Conservation (phyloP, 345 rosid species). For the Boechera stricta region DNA sequence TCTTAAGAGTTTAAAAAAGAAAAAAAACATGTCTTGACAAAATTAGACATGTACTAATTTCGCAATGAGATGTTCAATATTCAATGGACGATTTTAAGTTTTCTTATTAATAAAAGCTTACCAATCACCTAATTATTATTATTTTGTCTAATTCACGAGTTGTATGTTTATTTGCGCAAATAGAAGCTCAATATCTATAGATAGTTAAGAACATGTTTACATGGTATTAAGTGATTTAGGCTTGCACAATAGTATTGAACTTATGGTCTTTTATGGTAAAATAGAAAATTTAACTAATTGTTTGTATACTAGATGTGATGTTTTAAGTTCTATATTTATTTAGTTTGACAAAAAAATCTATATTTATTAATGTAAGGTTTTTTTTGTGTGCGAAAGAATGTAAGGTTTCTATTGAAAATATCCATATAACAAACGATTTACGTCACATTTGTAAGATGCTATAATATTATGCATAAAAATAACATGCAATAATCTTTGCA, state of each 20-base stretch:
- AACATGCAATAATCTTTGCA: background rate
- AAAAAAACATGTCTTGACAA: conserved; percentile 31
- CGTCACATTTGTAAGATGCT: background rate
- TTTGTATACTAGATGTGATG: background rate
- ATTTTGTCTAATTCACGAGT: background rate
- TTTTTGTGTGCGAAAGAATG: background rate
- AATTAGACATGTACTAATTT: background rate
- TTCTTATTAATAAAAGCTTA: background rate
- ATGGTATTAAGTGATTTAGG: background rate
- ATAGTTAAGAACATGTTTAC: background rate
- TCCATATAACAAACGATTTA: background rate
- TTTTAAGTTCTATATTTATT: too few species aligned
- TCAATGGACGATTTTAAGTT: background rate
- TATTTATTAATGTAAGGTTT: background rate
- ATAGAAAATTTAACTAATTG: background rate
- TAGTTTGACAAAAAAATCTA: background rate
- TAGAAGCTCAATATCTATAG: background rate
- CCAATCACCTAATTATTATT: background rate
- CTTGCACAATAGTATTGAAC: background rate
- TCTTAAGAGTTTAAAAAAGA: background rate
- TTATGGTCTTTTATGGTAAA: background rate
- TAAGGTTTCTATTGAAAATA: background rate
- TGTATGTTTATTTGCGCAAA: background rate
- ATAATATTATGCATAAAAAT: background rate
- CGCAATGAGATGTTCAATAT: background rate